Base-by-base conservation (phyloP, 2,329 filamentous ascomycete species). In the Colletotrichum incanum region DNA sequence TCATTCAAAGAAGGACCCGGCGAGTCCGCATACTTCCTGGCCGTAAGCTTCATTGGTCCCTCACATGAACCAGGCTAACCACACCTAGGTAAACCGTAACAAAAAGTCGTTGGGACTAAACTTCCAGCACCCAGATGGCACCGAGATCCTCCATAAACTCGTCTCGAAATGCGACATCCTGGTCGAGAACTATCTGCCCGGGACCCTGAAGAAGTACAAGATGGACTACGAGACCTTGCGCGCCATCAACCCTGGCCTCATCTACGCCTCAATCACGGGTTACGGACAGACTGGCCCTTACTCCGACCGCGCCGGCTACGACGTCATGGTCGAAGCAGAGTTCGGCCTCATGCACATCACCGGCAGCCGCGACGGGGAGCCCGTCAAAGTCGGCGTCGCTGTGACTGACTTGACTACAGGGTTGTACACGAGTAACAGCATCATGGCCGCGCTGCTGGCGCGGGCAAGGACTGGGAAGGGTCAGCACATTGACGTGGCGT, bases 301-400 rank as follows among this genome's bases (percentile, higher is more conserved):
- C 82, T 91, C 92, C 7, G 90, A 91, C 74, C 89, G 96, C 18
- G 95, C 96, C 4, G 96, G 96, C 5, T 99, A 99, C 86, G 96
- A 99, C 82, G 96, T 99, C 76, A 99, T 99, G 96, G 96, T 99
- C 14, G 96, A 99, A 85, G 96, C 96, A 72, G 96, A 98, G 81
- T 95, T 99, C 84, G 96, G 96, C 0, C 85, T 99, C 68, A 99
- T 99, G 96, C 96, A 99, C 83, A 98, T 99, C 77, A 99, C 96
- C 0, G 96, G 96, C 41, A 89, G 90, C 73, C 89, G 95, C 67
- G 93, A 97, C 77, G 95, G 96, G 0, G 93, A 95, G 1, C 96
- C 96, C 0, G 96, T 98, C 49, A 99, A 99, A 84, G 96, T 99
- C 2, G 96, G 96, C 23, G 96, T 99, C 3, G 96, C 96, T 2